Base-by-base conservation (phyloP, 2,329 filamentous ascomycete genomes). In the Aureobasidium namibiae region DNA sequence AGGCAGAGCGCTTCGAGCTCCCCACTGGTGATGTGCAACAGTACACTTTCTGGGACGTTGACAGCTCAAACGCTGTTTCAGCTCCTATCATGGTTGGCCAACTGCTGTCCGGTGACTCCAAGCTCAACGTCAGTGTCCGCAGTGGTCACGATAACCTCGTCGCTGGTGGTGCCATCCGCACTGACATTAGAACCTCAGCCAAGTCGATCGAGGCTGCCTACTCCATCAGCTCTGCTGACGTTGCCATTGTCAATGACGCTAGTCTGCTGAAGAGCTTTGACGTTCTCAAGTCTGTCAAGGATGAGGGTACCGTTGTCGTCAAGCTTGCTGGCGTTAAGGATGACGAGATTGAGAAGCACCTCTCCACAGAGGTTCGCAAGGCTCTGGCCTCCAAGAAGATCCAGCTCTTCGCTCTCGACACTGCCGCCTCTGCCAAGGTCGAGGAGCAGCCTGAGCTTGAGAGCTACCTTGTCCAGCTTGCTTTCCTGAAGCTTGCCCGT, bases 21-120 rank as follows among this genome's bases (percentile, higher is more conserved):
- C 72, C 77, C 75, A 65, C 62, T 57, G 64, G 65, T 48, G 80
- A 84, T 63, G 70, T 76, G n/a, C 82, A 89, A 72, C 89, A 97
- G 74, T 97, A 94, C 76, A 87, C 86, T 13, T 96, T 99, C 81
- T 97, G 92, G 91, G 89, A 96, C 66, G 72, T 89, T 41, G 92
- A 96, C 69, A 82, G 85, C 71, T 91, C 91, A 29, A 74, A 78
- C 1, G 82, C 87, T 54, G 79, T 81, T 54, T 78, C 78, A 61
- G 85, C 90, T 1, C 86, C 90, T 11, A 75, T 82, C 23, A 82
- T 76, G 46, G 70, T 87, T 50, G 82, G 80, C 41, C 79, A 84
- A 68, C 77, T 85, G 9, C 73, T 87, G 36, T 81, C 84, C 3
- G 78, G 77, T 33, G 82, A 86, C 66, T 82, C 82, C 10, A 73